Evolutionary conservation across 345 rosid genomes (phyloP).

Genomic region (Salix purpurea): DNA sequence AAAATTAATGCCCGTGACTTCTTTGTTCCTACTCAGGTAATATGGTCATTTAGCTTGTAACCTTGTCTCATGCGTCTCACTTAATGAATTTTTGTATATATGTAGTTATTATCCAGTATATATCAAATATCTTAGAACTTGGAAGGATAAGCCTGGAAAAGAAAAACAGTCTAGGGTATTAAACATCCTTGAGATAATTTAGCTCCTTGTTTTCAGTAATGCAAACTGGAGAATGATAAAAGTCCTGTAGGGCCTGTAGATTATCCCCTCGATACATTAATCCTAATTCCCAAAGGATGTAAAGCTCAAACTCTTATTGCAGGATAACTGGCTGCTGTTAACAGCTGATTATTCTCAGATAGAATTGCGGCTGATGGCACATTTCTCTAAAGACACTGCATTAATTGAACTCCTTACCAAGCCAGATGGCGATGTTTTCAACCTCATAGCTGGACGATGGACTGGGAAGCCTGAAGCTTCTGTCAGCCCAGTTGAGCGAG

Average conservation of each 20-base stretch:
- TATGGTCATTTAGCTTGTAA: background rate
- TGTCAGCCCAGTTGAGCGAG: slow-evolving; percentile 63
- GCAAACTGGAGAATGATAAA: background rate
- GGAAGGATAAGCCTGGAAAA: background rate
- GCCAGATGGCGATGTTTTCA: slow-evolving; percentile 84
- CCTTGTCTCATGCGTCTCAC: slow-evolving; percentile 3
- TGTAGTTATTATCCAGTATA: background rate
- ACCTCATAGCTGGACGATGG: slow-evolving; percentile 87
- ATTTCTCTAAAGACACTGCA: slow-evolving; percentile 79
- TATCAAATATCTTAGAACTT: background rate
- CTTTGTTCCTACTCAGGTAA: slow-evolving; percentile 88
- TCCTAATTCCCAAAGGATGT: background rate
- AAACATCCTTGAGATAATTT: background rate
- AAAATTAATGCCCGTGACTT: slow-evolving; percentile 86
- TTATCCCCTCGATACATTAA: no score
- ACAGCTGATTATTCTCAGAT: slow-evolving; percentile 98
- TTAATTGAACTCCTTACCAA: slow-evolving; percentile 69
- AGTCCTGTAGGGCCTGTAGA: background rate
- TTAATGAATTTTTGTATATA: background rate
- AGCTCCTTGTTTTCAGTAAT: background rate
- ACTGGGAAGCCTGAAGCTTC: slow-evolving; percentile 65
- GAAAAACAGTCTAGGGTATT: background rate
- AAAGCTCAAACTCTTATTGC: slow-evolving; percentile 26
- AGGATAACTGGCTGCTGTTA: slow-evolving; percentile 87
- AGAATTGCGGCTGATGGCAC: slow-evolving; percentile 91